phyloP scores from a whole-genome alignment of 495 filamentous ascomycete species.

The Hapsidospora chrysogenum region DNA sequence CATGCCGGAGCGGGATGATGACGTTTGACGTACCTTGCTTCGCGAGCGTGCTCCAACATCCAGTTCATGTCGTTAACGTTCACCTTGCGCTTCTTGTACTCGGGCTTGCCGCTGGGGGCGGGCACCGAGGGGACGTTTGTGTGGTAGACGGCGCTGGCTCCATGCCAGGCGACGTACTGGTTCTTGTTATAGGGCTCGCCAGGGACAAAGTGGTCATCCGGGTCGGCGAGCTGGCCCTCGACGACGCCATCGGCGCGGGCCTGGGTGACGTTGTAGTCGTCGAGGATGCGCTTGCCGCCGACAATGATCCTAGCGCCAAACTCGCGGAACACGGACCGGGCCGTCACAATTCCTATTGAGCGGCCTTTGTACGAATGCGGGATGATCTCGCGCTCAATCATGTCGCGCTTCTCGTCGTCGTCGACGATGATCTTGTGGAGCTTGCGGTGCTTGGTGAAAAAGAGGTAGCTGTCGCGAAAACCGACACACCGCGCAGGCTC shows the following conservation, averaged over 20 bases:
- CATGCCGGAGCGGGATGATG: not conserved
- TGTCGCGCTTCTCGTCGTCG: constrained; percentile 79
- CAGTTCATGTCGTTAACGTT: constrained; percentile 93
- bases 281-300: constrained; percentile 65
- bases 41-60: constrained; percentile 86
- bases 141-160: constrained; percentile 88
- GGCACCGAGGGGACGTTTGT: constrained; percentile 64
- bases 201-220: constrained; percentile 55
- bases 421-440: constrained; percentile 93
- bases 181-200: constrained; percentile 81
- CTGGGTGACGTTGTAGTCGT: constrained; percentile 77
- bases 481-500: constrained; percentile 93
- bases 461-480: constrained; percentile 92
- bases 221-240: constrained; percentile 82
- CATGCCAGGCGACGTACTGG: constrained; percentile 96
- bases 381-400: constrained; percentile 87
- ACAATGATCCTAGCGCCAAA: constrained; percentile 91
- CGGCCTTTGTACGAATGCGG: constrained; percentile 97
- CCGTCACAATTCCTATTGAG: constrained; percentile 92
- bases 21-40: constrained; percentile 53
- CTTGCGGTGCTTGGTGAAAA: constrained; percentile 92
- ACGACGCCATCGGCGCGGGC: constrained; percentile 65
- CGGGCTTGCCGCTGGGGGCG: constrained; percentile 52
- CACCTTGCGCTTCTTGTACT: constrained; percentile 65
- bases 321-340: constrained; percentile 89